Base-by-base conservation (phyloP, 176 grass and related monocot genomes). In the Aegilops sharonensis region DNA sequence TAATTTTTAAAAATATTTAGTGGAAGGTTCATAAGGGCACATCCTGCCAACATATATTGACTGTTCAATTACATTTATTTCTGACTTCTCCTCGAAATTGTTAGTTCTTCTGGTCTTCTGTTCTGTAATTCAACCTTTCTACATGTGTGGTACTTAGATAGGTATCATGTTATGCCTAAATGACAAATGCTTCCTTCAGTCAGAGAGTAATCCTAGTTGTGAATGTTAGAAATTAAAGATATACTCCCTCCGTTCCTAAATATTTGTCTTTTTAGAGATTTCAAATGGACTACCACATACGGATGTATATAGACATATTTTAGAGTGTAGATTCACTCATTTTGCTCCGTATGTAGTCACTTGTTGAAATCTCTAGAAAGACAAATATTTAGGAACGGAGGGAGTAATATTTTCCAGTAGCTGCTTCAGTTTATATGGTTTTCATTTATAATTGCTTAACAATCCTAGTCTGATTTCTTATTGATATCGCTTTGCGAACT, bases 1-100 rank as follows among this genome's bases (percentile, higher is more conserved):
- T 68, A 68, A 23, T 50, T 42, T 42, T 70, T 1, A 64, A 48
- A 75, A 17, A 12, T 78, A 76, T 9, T 11, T 48, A 63, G 35
- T 81, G 62, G 4, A 84, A 62, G 24, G 45, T 50, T 6, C 8
- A 12, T 80, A 36, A 50, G 68, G 75, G 25, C 35, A 30, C 11
- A 54, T 73, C 69, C 52, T 62, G 37, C 77, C 27, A 30, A 70
- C 5, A 87, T 8, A 71, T 85, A 23, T 68, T 62, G 37, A 31
- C 23, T 13, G 5, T 20, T 8, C 27, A 48, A 20, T 91, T 68
- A 5, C 17, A 70, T 14, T 32, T 70, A 12, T 60, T 74, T 72
- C 60, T 71, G 2, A 52, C 9, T 81, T 71, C 7, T 70, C 20
- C 85, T 30, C 0, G 29, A 81, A 50, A 64, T 6, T 27, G 7